A percentile compares a stretch with the other conserved stretches of the same genome.
Conservation (phyloP, 2,329 filamentous ascomycete species). For the Neurospora sp. region DNA sequence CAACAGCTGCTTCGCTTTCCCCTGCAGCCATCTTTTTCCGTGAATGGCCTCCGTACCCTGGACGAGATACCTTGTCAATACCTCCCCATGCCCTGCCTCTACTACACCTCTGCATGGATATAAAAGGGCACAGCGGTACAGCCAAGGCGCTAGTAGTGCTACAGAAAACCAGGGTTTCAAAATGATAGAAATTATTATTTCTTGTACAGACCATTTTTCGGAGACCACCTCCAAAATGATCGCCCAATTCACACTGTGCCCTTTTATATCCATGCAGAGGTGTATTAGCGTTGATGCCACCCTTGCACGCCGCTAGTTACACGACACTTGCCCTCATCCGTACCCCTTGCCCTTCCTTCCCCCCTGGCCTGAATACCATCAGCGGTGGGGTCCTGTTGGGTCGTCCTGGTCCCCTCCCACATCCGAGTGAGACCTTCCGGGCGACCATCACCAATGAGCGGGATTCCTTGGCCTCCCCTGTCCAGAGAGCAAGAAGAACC, state of each 20-base stretch:
- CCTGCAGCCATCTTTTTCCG: conserved; percentile 20
- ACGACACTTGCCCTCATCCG: conserved; percentile 6
- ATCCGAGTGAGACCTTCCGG: conserved; percentile 21
- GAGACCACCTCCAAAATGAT: too few relatives aligned
- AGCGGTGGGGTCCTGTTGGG: conserved; percentile 21
- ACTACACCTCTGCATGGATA: too few relatives aligned
- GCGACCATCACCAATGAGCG: conserved; percentile 21
- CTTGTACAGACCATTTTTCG: too few relatives aligned
- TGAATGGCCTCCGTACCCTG: conserved; percentile 15
- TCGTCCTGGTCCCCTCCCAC: conserved; percentile 10
- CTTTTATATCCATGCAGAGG: too few relatives aligned
- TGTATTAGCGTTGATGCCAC: neutral
- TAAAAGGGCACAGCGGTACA: too few relatives aligned
- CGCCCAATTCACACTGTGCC: too few relatives aligned
- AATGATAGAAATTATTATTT: too few relatives aligned
- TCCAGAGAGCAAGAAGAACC: conserved; percentile 7
- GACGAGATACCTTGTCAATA: conserved; percentile 6
- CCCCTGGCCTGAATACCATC: conserved; percentile 8
- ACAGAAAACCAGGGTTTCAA: too few relatives aligned
- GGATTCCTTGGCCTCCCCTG: conserved; percentile 1
- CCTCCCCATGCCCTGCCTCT: neutral
- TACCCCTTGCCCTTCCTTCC: conserved; percentile 14
- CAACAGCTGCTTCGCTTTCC: conserved; percentile 16
- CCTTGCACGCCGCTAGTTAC: conserved; percentile 6
- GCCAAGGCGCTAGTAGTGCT: too few relatives aligned